Base-by-base conservation (phyloP, 805 yeast species). In the Candida pini region DNA sequence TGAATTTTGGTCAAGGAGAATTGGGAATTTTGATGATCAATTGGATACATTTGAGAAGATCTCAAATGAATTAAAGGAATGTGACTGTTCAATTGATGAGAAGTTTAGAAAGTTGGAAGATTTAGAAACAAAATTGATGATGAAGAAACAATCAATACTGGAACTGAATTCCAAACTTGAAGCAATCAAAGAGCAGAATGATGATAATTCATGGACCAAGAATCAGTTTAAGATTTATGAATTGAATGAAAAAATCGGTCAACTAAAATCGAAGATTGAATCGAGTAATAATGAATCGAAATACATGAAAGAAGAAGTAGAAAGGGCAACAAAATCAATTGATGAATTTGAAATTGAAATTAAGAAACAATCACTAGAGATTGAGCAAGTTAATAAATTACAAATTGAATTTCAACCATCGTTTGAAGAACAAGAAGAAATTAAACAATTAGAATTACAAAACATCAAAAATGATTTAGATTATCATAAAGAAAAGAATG, bases 261-360 rank as follows among this genome's bases (percentile, higher is more conserved):
- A 57, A 19, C 56, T 68, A 29, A 56, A 68, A n/a, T 56, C 62
- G 10, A 68, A 67, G 41, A 48, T 70, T 2, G 68, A 67, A 18
- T 64, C 78, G 5, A 66, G 68, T 28, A 54, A 56, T 2, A 75
- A 73, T 23, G 95, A 87, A 47, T 70, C 66, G 30, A 72, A 64
- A 32, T 88, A 83, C 55, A 81, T 79, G 76, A 48, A 56, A 7
- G 64, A 63, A 20, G 90, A 84, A 51, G 68, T 75, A 20, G 58
- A 56, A 14, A 70, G 76, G 33, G 81, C 87, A 0, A 45, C 54
- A 9, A 58, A 56, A 7, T 69, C 87, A 0, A 64, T 71, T 0
- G 43, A 44, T 9, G 81, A 73, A 13, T 68, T 78, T 1, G 50
- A 60, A 2, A 30, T 29, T 2, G 63, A 56, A 25, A 60, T 67